Percentiles rank a stretch among this genome's conserved stretches.
Conservation (phyloP, 2,329 filamentous ascomycete species). For the Beauveria brongniartii region DNA sequence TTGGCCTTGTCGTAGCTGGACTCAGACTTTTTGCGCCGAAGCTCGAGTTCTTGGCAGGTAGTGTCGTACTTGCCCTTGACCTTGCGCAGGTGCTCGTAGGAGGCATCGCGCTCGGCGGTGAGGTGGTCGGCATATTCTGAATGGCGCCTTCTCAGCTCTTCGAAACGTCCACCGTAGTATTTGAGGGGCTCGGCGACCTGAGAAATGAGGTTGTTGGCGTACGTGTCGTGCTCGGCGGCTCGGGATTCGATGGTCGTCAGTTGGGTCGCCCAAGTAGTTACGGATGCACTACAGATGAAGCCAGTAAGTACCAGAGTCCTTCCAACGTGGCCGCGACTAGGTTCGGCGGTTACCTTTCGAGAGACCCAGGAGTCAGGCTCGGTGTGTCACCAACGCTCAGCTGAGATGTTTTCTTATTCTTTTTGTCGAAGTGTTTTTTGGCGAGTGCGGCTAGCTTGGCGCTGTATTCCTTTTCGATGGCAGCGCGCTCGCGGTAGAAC, state of each 20-base stretch:
- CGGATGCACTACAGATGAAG: conserved; percentile 57
- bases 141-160: conserved; percentile 88
- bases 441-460: conserved; percentile 78
- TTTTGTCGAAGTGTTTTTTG: conserved; percentile 97
- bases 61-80: conserved; percentile 88
- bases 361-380: conserved; percentile 84
- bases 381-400: conserved; percentile 92
- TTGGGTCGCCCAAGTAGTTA: conserved; percentile 96
- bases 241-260: conserved; percentile 81
- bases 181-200: conserved; percentile 85
- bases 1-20: conserved; percentile 91
- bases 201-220: conserved; percentile 66
- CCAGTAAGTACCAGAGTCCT: neutral
- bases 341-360: conserved; percentile 60
- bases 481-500: conserved; percentile 92
- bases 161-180: conserved; percentile 63
- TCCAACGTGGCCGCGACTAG: neutral
- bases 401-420: conserved; percentile 77
- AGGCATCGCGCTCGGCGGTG: conserved; percentile 78
- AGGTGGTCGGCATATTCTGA: conserved; percentile 81
- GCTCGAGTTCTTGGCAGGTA: conserved; percentile 90
- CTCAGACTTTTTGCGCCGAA: conserved; percentile 88
- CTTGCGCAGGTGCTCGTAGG: conserved; percentile 81
- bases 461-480: conserved; percentile 95
- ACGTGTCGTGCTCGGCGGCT: conserved; percentile 82